Percentiles rank a stretch among this genome's conserved stretches.
These are phyloP conservation scores for Candida sonorensis DNA, from an alignment of 805 yeast genomes.

Conservation along the genomic window DNA sequence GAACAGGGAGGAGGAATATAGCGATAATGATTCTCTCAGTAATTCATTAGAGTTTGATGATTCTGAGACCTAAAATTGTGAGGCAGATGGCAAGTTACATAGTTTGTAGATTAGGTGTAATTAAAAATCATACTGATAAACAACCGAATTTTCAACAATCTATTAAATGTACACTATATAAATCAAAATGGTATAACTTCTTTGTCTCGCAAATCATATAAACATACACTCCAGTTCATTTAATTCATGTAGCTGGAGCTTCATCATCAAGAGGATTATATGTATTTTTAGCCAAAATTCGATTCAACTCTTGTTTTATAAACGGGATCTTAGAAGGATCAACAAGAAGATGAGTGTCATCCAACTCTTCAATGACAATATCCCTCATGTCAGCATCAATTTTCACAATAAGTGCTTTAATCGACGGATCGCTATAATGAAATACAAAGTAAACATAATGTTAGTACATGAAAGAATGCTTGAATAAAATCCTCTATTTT, in stretches of 20 bases:
- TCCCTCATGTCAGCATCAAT: slow-evolving; percentile 75
- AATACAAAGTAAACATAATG: background rate
- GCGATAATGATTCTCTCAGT: slow-evolving; percentile 8
- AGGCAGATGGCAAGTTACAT: no score
- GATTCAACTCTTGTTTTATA: slow-evolving; percentile 71
- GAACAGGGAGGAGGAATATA: slow-evolving; percentile 6
- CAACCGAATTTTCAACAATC: no score
- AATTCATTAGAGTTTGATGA: slow-evolving; percentile 8
- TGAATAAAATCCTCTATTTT: no score
- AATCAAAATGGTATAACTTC: no score
- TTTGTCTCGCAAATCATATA: no score
- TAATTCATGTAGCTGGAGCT: slow-evolving; percentile 21
- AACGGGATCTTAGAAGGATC: slow-evolving; percentile 70
- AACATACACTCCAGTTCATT: no score
- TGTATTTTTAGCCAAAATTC: slow-evolving; percentile 72
- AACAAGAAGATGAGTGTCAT: slow-evolving; percentile 83
- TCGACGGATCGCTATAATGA: slow-evolving; percentile 73
- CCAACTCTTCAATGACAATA: slow-evolving; percentile 69
- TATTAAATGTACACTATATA: no score
- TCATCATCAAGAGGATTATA: slow-evolving; percentile 81
- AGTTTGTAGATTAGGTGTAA: no score
- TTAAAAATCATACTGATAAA: no score
- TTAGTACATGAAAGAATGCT: slow-evolving; percentile 2
- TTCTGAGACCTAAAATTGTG: slow-evolving; percentile 7
- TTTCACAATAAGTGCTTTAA: slow-evolving; percentile 75